These are phyloP conservation scores for Fusarium zealandicum DNA, from an alignment of 2,329 filamentous ascomycete species.

Conservation along the genomic window DNA sequence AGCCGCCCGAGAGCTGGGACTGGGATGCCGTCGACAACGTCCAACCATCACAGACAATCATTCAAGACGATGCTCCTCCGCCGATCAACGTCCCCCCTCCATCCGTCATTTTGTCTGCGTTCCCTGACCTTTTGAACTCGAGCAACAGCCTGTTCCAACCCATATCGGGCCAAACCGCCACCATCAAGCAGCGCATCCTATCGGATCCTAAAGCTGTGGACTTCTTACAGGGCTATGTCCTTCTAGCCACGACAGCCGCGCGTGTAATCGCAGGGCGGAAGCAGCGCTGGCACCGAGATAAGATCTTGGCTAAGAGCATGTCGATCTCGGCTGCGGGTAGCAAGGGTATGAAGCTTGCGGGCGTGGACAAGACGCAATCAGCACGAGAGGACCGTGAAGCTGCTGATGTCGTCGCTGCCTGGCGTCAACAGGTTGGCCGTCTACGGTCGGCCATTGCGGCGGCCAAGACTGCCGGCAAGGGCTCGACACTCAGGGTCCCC, in stretches of 20 bases:
- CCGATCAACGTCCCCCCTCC: slow-evolving; percentile 91
- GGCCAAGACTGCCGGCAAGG: slow-evolving; percentile 66
- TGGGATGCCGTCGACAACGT: slow-evolving; percentile 55
- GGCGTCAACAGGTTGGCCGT: slow-evolving; percentile 78
- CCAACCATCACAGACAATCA: slow-evolving; percentile 32
- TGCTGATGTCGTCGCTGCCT: slow-evolving; percentile 75
- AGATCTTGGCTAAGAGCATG: slow-evolving; percentile 84
- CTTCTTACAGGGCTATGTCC: slow-evolving; percentile 71
- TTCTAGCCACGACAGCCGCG: slow-evolving; percentile 72
- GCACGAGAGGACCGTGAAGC: slow-evolving; percentile 85
- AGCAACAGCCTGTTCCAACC: slow-evolving; percentile 72
- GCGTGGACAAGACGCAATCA: slow-evolving; percentile 84
- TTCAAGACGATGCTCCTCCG: slow-evolving; percentile 55
- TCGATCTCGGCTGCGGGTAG: slow-evolving; percentile 79
- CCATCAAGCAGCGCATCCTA: slow-evolving; percentile 68
- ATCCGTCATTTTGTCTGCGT: slow-evolving; percentile 78
- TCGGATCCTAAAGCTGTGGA: slow-evolving; percentile 66
- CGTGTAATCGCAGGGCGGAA: slow-evolving; percentile 85
- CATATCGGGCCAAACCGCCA: slow-evolving; percentile 63
- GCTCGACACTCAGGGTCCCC: slow-evolving; percentile 63
- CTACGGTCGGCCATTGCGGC: slow-evolving; percentile 75
- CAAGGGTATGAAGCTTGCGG: slow-evolving; percentile 90
- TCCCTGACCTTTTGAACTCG: slow-evolving; percentile 73
- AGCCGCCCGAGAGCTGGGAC: slow-evolving; percentile 52
- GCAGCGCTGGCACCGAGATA: slow-evolving; percentile 89